These are phyloP conservation scores for Fusarium transvaalense DNA, from an alignment of 2,329 filamentous ascomycete species.

Conservation along the genomic window DNA sequence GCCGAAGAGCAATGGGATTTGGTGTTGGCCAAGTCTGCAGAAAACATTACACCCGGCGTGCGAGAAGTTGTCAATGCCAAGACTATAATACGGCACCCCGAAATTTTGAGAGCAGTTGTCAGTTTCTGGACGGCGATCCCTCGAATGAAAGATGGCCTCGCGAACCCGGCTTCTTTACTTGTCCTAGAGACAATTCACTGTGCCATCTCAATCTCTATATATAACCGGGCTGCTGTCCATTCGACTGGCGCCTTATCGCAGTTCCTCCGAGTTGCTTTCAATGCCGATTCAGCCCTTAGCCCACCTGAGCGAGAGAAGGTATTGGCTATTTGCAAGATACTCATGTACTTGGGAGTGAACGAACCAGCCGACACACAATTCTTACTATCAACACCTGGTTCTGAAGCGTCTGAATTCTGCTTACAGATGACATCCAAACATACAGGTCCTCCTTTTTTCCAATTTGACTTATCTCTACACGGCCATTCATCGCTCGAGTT, in stretches of 20 bases:
- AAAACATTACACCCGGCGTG: slow-evolving; percentile 58
- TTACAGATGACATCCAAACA: slow-evolving; percentile 80
- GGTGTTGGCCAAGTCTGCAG: slow-evolving; percentile 53
- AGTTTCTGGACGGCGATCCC: slow-evolving; percentile 74
- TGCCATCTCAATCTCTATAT: slow-evolving; percentile 71
- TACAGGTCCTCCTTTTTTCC: slow-evolving; percentile 84
- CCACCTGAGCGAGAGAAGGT: slow-evolving; percentile 70
- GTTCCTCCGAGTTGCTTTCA: slow-evolving; percentile 73
- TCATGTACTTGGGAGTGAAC: slow-evolving; percentile 82
- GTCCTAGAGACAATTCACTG: slow-evolving; percentile 74
- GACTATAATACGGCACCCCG: slow-evolving; percentile 69
- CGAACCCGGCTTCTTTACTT: slow-evolving; percentile 70
- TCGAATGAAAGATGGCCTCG: slow-evolving; percentile 57
- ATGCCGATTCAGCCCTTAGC: slow-evolving; percentile 62
- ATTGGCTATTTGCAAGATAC: slow-evolving; percentile 73
- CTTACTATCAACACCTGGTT: slow-evolving; percentile 68
- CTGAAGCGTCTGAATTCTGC: slow-evolving; percentile 74
- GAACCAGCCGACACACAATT: slow-evolving; percentile 85
- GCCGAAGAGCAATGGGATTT: slow-evolving; percentile 56
- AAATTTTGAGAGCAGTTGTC: slow-evolving; percentile 72
- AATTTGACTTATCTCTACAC: slow-evolving; percentile 90
- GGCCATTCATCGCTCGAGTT: slow-evolving; percentile 94
- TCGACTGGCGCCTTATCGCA: slow-evolving; percentile 77
- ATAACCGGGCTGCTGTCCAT: slow-evolving; percentile 79
- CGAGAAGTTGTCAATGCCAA: slow-evolving; percentile 63